Conservation (phyloP, 768 basidiomycete genomes). For the Cubamyces sp. region DNA sequence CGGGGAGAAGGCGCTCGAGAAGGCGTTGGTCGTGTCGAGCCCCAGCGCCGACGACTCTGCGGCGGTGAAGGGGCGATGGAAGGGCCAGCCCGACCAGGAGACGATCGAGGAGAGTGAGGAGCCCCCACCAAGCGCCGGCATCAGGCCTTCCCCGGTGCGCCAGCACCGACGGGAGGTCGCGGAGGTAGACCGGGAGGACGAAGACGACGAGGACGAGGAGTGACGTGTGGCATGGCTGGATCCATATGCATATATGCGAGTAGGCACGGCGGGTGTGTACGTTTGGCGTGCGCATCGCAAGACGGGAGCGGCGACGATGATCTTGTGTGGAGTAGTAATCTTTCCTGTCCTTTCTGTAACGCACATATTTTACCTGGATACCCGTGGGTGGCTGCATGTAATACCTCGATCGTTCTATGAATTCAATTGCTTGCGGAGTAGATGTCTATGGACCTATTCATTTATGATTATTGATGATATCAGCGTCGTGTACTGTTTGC, state of each 20-base stretch:
- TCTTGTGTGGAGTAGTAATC: slow-evolving; percentile 27
- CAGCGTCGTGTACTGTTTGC: background rate
- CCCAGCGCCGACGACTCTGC: slow-evolving; percentile 34
- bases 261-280: background rate
- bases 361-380: slow-evolving; percentile 23
- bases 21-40: slow-evolving; percentile 46
- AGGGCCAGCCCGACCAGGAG: slow-evolving; percentile 45
- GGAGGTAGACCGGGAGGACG: slow-evolving; percentile 36
- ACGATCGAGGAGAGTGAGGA: slow-evolving; percentile 54
- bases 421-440: slow-evolving; percentile 13
- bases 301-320: slow-evolving; percentile 7
- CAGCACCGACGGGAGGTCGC: slow-evolving; percentile 50
- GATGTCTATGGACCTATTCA: background rate
- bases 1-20: slow-evolving; percentile 82
- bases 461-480: background rate
- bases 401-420: slow-evolving; percentile 19
- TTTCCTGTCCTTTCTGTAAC: slow-evolving; percentile 22
- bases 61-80: slow-evolving; percentile 42
- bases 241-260: slow-evolving; percentile 3
- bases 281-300: slow-evolving; percentile 5
- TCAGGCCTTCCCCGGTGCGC: slow-evolving; percentile 27
- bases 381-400: slow-evolving; percentile 22
- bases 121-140: slow-evolving; percentile 36
- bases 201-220: slow-evolving; percentile 17
- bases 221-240: slow-evolving; percentile 12